Evolutionary conservation across 495 filamentous ascomycete genomes (phyloP), one percentile per base, ranked within the genome.

Genomic region (Podospora fimiseda): DNA sequence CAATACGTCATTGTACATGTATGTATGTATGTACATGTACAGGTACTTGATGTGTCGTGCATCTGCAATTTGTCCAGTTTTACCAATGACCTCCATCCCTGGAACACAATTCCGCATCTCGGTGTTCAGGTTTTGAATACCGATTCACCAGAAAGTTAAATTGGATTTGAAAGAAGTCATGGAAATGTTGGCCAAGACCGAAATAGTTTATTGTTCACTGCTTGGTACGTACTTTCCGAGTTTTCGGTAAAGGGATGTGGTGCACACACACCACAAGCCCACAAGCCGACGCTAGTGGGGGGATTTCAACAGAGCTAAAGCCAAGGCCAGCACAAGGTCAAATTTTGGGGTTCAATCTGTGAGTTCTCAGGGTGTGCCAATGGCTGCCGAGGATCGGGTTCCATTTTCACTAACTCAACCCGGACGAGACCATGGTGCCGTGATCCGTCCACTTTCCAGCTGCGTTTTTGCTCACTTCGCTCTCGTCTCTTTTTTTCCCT

Each of bases 1-100:
- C 44, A 47, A 33, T 47, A 47, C 44, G 44, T 47, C 44, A 47
- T 47, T 47, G n/a, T 47, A 47, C 44, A 47, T 47, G n/a, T n/a
- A n/a, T n/a, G n/a, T n/a, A n/a, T n/a, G n/a, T n/a, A n/a, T n/a
- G n/a, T n/a, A n/a, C n/a, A n/a, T n/a, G n/a, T n/a, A n/a, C n/a
- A n/a, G n/a, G n/a, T n/a, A n/a, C n/a, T n/a, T n/a, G 9, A 22
- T 30, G 15, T 47, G 44, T 47, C 23, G 44, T 47, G 44, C 44
- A 47, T 47, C 44, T 47, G 44, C 44, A 20, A 23, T 23, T n/a
- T 27, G 19, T n/a, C n/a, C n/a, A n/a, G n/a, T n/a, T n/a, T n/a
- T n/a, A n/a, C n/a, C n/a, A n/a, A n/a, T n/a, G n/a, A n/a, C n/a
- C 27, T 33, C 27, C 27, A 33, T 33, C 27, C 27, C 27, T n/a